Percentiles rank a stretch among this genome's conserved stretches.
Evolutionary conservation across 176 grass and related monocot genomes (phyloP).

Genomic region (Phyllostachys edulis): DNA sequence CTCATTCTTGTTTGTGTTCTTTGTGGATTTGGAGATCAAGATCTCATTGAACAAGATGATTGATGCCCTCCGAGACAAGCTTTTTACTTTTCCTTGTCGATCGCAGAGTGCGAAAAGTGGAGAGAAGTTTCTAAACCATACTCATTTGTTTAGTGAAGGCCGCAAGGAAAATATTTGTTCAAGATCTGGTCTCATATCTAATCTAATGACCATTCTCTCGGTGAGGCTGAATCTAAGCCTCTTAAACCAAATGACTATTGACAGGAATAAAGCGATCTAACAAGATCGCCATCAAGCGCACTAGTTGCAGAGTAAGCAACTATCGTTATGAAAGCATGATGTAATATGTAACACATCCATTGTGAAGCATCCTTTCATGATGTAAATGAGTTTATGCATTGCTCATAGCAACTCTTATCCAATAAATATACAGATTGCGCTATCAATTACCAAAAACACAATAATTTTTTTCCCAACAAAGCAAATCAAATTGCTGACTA

Average conservation of each 20-base stretch:
- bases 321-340: not conserved
- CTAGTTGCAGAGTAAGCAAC: not conserved
- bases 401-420: too few relatives aligned
- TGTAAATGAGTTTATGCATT: not conserved
- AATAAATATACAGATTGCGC: not conserved
- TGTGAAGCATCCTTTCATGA: too few relatives aligned
- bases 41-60: too few relatives aligned
- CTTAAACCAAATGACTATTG: not conserved
- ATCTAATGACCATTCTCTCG: too few relatives aligned
- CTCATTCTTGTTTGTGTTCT: not conserved
- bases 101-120: too few relatives aligned
- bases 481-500: too few relatives aligned
- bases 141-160: too few relatives aligned
- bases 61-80: too few relatives aligned
- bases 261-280: not conserved
- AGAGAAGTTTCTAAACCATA: too few relatives aligned
- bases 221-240: too few relatives aligned
- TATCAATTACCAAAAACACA: not conserved
- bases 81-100: too few relatives aligned
- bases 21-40: too few relatives aligned
- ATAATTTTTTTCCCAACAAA: not conserved
- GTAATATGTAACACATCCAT: not conserved
- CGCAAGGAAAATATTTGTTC: not conserved
- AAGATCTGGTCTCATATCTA: not conserved
- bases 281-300: not conserved